Evolutionary conservation across 1,139 yeast genomes (phyloP), one percentile per base, ranked within the genome.

Genomic region (Sugiyamaella grinbergsii): DNA sequence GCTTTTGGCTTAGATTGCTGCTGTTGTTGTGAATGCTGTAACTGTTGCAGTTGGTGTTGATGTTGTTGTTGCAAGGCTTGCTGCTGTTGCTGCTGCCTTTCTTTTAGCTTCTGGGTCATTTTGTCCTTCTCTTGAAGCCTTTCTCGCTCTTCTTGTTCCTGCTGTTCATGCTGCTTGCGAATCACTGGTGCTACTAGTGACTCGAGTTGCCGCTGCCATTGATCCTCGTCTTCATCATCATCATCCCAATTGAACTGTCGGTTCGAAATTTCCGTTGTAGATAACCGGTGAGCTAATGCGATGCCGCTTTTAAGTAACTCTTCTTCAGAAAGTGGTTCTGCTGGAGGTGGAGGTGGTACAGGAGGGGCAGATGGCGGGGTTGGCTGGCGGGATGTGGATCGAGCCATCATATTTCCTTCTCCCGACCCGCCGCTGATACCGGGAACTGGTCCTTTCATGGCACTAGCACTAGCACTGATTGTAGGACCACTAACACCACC

Each of bases 201-300:
- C 34, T 51, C 51, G 10, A 51, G 26, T 22, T 51, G 42, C 22
- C 29, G 23, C 22, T 38, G 33, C 54, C 54, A 51, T 13, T 51
- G 42, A 33, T 47, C 53, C 32, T 67, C 72, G 43, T 71, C n/a
- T n/a, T n/a, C 75, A 51, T 72, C 75, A 49, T 71, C 75, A 28
- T 71, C 75, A 42, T 67, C 75, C 75, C 75, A 72, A 55, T 68
- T 67, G 54, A 67, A 62, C 38, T 65, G 58, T 13, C 68, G 52
- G 31, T 58, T 53, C 0, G 62, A 49, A 10, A 44, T 54, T 31
- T 57, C 62, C 31, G 58, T 44, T 8, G 63, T 59, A 11, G 66
- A 62, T 32, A 66, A 60, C 10, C 72, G 55, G 31, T 67, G 69
- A 1, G 73, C 61, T 22, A 70, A 57, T 34, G 63, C 65, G 33